A percentile compares a stretch with the other conserved stretches of the same genome.
Conservation (phyloP, 805 yeast genomes). For the Deakozyma indianensis region DNA sequence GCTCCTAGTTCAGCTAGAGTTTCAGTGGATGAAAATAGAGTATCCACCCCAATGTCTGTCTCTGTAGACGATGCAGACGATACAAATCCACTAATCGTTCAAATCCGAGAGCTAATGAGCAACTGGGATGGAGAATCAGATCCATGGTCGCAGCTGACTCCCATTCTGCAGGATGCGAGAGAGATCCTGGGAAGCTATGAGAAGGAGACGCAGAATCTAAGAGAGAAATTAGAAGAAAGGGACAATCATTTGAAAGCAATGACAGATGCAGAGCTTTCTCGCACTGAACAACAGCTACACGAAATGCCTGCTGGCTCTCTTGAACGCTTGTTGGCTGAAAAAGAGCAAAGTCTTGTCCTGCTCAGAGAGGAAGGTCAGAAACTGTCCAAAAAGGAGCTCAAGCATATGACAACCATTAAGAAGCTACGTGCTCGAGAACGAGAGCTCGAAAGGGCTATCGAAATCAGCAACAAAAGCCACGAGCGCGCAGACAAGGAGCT, state of each 20-base stretch:
- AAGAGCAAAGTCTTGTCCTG: slow-evolving; percentile 45
- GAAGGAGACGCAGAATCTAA: not conserved
- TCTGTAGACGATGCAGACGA: slow-evolving; percentile 13
- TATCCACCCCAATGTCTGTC: not conserved
- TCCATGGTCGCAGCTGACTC: not conserved
- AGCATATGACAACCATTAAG: slow-evolving; percentile 51
- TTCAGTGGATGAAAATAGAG: not conserved
- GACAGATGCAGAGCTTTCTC: not conserved
- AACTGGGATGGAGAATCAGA: not conserved
- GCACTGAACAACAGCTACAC: not conserved
- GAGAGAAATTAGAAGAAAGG: not conserved
- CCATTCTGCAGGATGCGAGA: slow-evolving; percentile 2
- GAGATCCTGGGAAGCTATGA: slow-evolving; percentile 8
- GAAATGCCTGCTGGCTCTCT: not conserved
- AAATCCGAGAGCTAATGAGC: not conserved
- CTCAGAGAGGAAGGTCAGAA: slow-evolving; percentile 47
- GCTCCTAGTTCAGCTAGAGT: not conserved
- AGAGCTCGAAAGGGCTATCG: slow-evolving; percentile 22
- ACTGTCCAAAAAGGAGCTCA: slow-evolving; percentile 56
- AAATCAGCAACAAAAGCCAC: slow-evolving; percentile 16
- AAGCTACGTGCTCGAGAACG: slow-evolving; percentile 37
- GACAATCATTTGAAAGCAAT: slow-evolving; percentile 3
- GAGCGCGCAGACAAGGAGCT: slow-evolving; percentile 26
- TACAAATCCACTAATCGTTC: slow-evolving; percentile 12
- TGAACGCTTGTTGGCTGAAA: slow-evolving; percentile 18